Evolutionary conservation across 805 yeast genomes (phyloP), one percentile per base, ranked within the genome.

Genomic region (Candida manassasensis): DNA sequence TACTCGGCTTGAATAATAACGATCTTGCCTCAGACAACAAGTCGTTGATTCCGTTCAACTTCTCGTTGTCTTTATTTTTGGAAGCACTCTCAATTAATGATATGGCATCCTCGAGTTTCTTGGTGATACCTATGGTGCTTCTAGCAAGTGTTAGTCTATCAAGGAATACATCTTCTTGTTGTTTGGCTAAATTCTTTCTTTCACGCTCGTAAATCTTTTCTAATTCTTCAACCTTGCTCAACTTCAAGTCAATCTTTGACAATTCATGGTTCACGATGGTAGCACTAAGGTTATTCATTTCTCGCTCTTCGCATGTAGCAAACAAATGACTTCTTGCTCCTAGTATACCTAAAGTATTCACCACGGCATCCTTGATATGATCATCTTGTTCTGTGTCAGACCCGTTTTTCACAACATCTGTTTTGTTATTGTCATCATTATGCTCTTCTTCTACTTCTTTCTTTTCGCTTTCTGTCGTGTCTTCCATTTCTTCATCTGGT

Each of bases 311-410:
- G 51, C 76, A 79, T 4, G 79, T 76, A 4, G 90, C 85, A 59
- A 86, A 83, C 14, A 84, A 71, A 52, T 84, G 87, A 17, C 93
- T 72, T 41, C 93, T 73, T 2, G 87, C 80, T 3, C 93, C 95
- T 25, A 84, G 61, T 8, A 84, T 64, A 3, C 94, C 89, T 38
- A 89, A 64, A 1, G 93, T 80, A n/a, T 79, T 62, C 5, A 76
- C 64, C 0, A 84, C 76, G 2, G 84, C 84, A 37, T 81, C 83
- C 48, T 74, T 69, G 13, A 77, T 52, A 26, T 57, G 59, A n/a
- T 50, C 36, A 15, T 40, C 19, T 50, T 40, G 4, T 51, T 53
- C 40, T 49, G 38, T 38, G 12, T 28, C 27, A n/a, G 6, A 13
- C 3, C 29, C 36, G 16, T 36, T 27, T n/a, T n/a, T n/a, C n/a